Percentiles rank a stretch among this genome's conserved stretches.
These are phyloP conservation scores for Pseudotsuga menziesii DNA, from an alignment of 75 land plant genomes.

Conservation along the genomic window DNA sequence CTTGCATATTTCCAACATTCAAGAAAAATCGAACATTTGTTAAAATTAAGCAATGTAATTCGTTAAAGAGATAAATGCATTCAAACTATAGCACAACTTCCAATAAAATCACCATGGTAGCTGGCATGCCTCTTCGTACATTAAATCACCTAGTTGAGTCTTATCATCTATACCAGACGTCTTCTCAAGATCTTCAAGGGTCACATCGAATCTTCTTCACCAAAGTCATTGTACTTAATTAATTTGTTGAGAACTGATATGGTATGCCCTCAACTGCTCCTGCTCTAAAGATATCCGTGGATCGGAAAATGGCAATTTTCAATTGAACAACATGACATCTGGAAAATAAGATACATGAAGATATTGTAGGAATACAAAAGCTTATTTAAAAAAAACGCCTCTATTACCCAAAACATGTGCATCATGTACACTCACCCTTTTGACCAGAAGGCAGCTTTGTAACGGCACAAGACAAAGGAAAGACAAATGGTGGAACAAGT, in stretches of 20 bases:
- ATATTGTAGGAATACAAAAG: no score
- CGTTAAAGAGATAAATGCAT: neutral
- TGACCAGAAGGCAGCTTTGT: no score
- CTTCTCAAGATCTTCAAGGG: constrained; percentile 98
- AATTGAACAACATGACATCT: no score
- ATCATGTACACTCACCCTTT: no score
- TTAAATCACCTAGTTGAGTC: constrained; percentile 85
- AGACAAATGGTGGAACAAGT: no score
- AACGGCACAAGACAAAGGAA: no score
- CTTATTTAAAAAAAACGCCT: neutral
- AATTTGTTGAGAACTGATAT: constrained; percentile 97
- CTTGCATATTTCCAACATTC: no score
- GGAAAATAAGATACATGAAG: no score
- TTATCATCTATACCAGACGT: constrained; percentile 99
- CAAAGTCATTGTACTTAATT: constrained; percentile 95
- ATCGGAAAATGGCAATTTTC: no score
- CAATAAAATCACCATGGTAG: constrained; percentile 14
- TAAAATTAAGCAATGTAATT: neutral
- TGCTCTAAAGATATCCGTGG: no score
- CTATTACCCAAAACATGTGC: neutral
- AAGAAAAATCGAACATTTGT: no score
- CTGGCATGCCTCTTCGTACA: constrained; percentile 99
- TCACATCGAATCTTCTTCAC: constrained; percentile 95
- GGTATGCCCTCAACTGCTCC: constrained; percentile 94
- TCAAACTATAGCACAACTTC: neutral